Percentiles rank a stretch among this genome's conserved stretches.
phyloP scores from a whole-genome alignment of 495 filamentous ascomycete species.

The Neurospora sublineolata region DNA sequence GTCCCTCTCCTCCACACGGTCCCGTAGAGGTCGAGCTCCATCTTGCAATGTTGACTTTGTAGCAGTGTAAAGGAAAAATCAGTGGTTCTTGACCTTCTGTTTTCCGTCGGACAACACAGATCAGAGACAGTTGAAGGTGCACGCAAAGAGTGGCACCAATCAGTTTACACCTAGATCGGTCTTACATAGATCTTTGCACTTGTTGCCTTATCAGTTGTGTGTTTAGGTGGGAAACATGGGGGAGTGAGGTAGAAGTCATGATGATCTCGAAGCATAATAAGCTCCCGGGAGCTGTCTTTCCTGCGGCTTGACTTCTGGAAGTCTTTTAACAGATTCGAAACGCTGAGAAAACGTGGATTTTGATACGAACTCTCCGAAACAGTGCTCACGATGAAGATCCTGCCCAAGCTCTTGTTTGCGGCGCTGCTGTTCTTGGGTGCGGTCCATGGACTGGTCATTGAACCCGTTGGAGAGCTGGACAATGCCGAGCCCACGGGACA shows the following conservation, averaged over 20 bases:
- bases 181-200: neutral
- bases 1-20: neutral
- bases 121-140: neutral
- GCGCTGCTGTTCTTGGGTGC: neutral
- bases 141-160: neutral
- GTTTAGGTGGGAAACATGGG: neutral
- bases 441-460: neutral
- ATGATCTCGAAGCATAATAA: neutral
- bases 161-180: neutral
- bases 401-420: neutral
- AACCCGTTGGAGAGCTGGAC: neutral
- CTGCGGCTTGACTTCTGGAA: neutral
- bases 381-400: neutral
- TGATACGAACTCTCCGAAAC: neutral
- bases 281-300: neutral
- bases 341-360: neutral
- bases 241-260: neutral
- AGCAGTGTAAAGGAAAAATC: neutral
- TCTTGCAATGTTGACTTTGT: neutral
- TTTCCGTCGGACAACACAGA: neutral
- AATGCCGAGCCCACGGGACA: neutral
- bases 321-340: neutral
- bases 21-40: neutral
- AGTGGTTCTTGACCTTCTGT: neutral
- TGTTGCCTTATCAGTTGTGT: neutral